Evolutionary conservation across 1,139 yeast species (phyloP), one percentile per base, ranked within the genome.

Genomic region (Meyerozyma athensensis): DNA sequence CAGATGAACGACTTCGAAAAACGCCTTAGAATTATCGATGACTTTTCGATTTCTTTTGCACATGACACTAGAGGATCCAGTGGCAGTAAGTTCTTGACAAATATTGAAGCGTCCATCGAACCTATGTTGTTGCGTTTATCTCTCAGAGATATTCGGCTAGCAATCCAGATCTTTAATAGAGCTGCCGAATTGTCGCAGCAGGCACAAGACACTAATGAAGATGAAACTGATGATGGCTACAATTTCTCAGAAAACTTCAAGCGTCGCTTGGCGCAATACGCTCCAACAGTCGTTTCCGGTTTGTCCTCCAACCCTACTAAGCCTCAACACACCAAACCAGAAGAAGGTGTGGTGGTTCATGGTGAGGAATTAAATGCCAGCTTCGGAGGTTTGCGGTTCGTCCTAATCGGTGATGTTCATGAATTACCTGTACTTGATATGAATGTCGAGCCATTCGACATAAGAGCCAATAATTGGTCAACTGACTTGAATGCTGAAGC

Each of bases 371-470:
- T 92, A 39, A 69, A 62, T 35, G 84, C 84, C 1, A 79, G 79
- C 36, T 62, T 89, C 46, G 94, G 87, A 17, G 98, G 98, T 0
- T 56, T 87, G 43, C 72, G 98, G 45, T 65, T 92, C 43, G 95
- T 94, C 2, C 65, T 92, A 36, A 87, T 94, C 49, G 98, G 97
- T 49, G 95, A 87, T 58, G 83, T 87, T 35, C 95, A 92, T 54
- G 98, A 92, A 57, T 70, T 94, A 43, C 98, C 99, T 0, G 84
- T 92, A 31, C 54, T 89, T 13, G 98, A 94, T 60, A 68, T 87
- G 74, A 77, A 77, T 42, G 69, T 90, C 5, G 76, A 80, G 44
- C 84, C 95, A 1, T 89, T 92, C 58, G 77, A 79, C 14, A 61
- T 83, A 1, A 67, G 67, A 32, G 95, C 90, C 0, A 72, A 77